Conservation (phyloP, 495 filamentous ascomycete genomes). For the Trypethelium eluteriae region DNA sequence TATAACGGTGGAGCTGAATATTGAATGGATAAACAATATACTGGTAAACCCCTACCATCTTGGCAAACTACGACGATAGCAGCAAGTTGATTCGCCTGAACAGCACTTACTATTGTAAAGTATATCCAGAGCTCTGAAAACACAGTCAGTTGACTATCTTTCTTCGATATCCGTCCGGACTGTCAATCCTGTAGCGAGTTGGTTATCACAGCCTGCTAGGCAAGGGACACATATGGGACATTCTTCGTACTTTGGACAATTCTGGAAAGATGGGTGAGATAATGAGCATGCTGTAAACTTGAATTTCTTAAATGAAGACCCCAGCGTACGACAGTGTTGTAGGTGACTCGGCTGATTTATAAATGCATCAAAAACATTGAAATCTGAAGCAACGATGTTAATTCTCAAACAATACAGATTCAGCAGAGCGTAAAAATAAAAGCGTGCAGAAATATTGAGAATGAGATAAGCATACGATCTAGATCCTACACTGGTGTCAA, state of each 20-base stretch:
- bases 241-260: background rate
- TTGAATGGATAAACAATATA: no score
- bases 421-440: background rate
- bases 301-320: background rate
- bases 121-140: background rate
- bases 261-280: background rate
- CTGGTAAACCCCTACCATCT: no score
- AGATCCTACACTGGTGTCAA: background rate
- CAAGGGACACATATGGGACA: background rate
- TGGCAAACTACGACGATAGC: no score
- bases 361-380: background rate
- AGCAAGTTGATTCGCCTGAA: no score
- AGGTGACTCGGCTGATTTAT: background rate
- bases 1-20: no score
- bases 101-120: no score
- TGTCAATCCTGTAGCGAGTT: background rate
- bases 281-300: background rate
- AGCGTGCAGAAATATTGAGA: background rate
- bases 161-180: background rate
- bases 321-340: background rate
- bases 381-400: background rate
- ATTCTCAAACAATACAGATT: background rate
- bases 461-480: background rate
- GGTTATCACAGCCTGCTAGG: background rate
- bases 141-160: background rate